phyloP scores from a whole-genome alignment of 495 filamentous ascomycete species.

The Penicillium mononematosum region DNA sequence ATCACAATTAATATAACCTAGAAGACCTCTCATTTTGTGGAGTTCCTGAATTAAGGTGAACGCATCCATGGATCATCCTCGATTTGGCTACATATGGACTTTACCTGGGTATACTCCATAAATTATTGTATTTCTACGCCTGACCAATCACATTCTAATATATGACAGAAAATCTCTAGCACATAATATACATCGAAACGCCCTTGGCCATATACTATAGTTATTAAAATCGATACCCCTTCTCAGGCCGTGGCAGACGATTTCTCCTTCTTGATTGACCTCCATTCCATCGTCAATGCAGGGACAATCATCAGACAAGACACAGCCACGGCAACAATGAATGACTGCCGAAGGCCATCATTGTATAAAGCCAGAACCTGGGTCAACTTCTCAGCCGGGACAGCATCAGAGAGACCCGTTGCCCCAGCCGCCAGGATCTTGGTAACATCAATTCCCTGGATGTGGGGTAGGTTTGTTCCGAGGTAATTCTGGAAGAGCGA shows the following conservation, averaged over 20 bases:
- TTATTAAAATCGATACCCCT: background rate
- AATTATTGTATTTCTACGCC: too few relatives aligned
- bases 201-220: background rate
- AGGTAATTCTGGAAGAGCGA: slow-evolving; percentile 57
- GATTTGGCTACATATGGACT: too few relatives aligned
- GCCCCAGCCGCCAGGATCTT: slow-evolving; percentile 18
- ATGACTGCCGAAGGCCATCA: slow-evolving; percentile 52
- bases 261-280: slow-evolving; percentile 50
- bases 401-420: slow-evolving; percentile 24
- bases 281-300: slow-evolving; percentile 60
- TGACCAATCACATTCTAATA: background rate
- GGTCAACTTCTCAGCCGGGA: slow-evolving; percentile 41
- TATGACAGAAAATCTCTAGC: background rate
- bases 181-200: background rate
- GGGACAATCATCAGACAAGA: slow-evolving; percentile 51
- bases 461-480: slow-evolving; percentile 34
- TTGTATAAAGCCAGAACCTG: slow-evolving; percentile 57
- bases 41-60: too few relatives aligned
- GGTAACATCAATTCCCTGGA: slow-evolving; percentile 49
- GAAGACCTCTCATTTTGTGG: too few relatives aligned
- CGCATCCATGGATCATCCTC: too few relatives aligned
- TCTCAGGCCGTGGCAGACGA: background rate
- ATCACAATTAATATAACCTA: too few relatives aligned
- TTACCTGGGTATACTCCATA: too few relatives aligned
- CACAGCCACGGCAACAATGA: slow-evolving; percentile 53